A percentile compares a stretch with the other conserved stretches of the same genome.
These are phyloP conservation scores for Annulohypoxylon truncatum DNA, from an alignment of 2,329 filamentous ascomycete species.

Conservation along the genomic window DNA sequence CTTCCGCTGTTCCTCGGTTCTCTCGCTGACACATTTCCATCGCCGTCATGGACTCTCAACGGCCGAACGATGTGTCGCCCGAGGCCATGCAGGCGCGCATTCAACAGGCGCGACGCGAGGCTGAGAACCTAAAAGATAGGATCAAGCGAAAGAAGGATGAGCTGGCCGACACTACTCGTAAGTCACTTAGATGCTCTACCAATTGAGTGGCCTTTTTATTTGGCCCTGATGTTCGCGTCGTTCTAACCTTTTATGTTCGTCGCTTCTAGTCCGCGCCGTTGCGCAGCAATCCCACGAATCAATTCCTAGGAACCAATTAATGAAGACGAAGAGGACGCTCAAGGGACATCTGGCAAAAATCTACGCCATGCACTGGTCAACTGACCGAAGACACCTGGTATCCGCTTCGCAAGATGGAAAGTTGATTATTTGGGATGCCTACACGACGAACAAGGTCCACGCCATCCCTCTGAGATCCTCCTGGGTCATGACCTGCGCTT, in stretches of 20 bases:
- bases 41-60: slow-evolving; percentile 66
- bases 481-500: slow-evolving; percentile 99
- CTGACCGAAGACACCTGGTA: slow-evolving; percentile 94
- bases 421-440: slow-evolving; percentile 99
- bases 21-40: slow-evolving; percentile 29
- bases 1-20: slow-evolving; percentile 28
- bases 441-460: slow-evolving; percentile 99
- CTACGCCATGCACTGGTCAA: slow-evolving; percentile 99
- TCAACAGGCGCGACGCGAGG: slow-evolving; percentile 92
- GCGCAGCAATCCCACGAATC: slow-evolving; percentile 92
- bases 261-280: slow-evolving; percentile 82
- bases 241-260: slow-evolving; percentile 24
- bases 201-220: slow-evolving; percentile 17
- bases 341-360: slow-evolving; percentile 99
- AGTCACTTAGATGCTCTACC: slow-evolving; percentile 56
- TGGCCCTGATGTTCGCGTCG: background rate
- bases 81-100: slow-evolving; percentile 93
- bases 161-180: slow-evolving; percentile 96
- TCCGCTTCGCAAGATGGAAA: slow-evolving; percentile 99
- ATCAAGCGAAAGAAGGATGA: slow-evolving; percentile 99
- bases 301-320: slow-evolving; percentile 88
- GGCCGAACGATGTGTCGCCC: slow-evolving; percentile 72
- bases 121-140: slow-evolving; percentile 95
- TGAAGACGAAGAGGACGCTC: slow-evolving; percentile 96
- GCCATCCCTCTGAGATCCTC: slow-evolving; percentile 97